Conservation (phyloP, 2,329 filamentous ascomycete species). For the Pestalotiopsis sp. region DNA sequence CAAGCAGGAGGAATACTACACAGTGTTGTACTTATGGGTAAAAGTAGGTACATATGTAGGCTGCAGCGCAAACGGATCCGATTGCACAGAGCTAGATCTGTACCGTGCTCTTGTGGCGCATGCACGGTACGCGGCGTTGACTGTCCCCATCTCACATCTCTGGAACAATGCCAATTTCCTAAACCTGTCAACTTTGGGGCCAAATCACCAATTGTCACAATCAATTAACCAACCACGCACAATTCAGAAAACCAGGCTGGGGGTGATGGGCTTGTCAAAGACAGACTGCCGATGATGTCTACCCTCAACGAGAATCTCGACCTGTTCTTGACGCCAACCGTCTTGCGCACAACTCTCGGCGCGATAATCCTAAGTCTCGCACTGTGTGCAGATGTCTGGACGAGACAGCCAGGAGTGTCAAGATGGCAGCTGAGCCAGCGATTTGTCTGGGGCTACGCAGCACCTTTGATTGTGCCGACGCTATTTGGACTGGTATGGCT, state of each 20-base stretch:
- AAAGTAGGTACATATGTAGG: too few relatives aligned
- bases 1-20: too few relatives aligned
- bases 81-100: background rate
- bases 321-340: constrained; percentile 2
- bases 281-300: background rate
- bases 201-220: background rate
- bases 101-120: background rate
- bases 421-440: background rate
- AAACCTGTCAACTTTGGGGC: background rate
- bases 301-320: background rate
- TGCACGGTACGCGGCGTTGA: background rate
- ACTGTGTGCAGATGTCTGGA: constrained; percentile 5
- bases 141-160: background rate
- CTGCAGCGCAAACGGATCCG: background rate
- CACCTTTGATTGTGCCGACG: constrained; percentile 13
- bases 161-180: background rate
- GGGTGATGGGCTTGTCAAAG: background rate
- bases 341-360: background rate
- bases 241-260: background rate
- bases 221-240: background rate
- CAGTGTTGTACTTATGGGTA: too few relatives aligned
- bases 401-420: background rate
- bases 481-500: constrained; percentile 40
- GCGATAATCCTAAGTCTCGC: background rate
- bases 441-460: background rate